Conservation (phyloP, 768 basidiomycete genomes). For the Aureoboletus auriporus region DNA sequence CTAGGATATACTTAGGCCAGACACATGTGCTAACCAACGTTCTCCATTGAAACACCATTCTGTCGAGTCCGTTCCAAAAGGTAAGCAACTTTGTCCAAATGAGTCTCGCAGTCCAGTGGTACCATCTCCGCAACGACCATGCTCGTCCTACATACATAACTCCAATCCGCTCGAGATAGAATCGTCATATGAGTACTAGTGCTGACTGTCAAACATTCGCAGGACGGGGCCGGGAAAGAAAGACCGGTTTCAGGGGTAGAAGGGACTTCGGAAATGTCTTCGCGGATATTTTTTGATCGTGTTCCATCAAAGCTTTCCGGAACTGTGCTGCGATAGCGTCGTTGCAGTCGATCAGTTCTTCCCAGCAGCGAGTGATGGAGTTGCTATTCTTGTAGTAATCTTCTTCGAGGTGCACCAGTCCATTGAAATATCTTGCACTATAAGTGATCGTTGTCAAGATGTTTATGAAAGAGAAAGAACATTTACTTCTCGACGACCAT, state of each 20-base stretch:
- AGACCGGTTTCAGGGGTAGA: constrained; percentile 29
- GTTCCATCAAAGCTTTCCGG: constrained; percentile 40
- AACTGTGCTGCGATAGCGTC: constrained; percentile 35
- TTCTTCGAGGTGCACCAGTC: constrained; percentile 50
- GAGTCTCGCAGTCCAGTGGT: too few species aligned
- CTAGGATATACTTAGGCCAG: too few species aligned
- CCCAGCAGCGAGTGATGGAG: constrained; percentile 37
- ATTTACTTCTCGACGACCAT: constrained; percentile 34
- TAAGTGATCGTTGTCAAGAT: constrained; percentile 1
- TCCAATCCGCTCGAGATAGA: neutral
- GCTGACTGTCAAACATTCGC: constrained; percentile 4
- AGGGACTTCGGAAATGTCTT: constrained; percentile 49
- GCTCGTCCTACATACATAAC: too few species aligned
- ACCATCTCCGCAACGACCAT: too few species aligned
- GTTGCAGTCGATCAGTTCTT: constrained; percentile 40
- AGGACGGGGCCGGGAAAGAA: constrained; percentile 3
- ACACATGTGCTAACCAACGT: too few species aligned
- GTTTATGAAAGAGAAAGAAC: neutral
- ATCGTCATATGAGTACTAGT: neutral
- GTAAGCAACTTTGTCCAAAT: too few species aligned
- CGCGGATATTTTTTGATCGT: constrained; percentile 45
- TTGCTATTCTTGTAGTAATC: constrained; percentile 45
- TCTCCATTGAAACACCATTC: too few species aligned
- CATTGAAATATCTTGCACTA: constrained; percentile 51
- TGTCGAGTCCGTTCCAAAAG: too few species aligned